These are phyloP conservation scores for Cetradonia linearis DNA, from an alignment of 495 filamentous ascomycete genomes.

Conservation along the genomic window DNA sequence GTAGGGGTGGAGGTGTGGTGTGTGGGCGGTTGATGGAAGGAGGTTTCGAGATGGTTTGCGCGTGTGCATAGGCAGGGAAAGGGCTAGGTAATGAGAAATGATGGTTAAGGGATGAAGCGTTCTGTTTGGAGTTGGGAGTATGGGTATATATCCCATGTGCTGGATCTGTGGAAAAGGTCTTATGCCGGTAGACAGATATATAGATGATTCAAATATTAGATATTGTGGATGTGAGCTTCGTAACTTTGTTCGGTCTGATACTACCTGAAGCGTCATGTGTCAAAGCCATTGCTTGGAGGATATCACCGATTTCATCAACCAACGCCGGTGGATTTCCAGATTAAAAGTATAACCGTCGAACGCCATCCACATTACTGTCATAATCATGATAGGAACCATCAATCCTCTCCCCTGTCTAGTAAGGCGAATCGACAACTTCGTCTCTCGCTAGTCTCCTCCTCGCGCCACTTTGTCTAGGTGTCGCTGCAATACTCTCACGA, in stretches of 20 bases:
- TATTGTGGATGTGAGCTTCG: not conserved
- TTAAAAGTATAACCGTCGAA: not conserved
- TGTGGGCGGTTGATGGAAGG: constrained; percentile 35
- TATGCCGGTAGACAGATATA: not conserved
- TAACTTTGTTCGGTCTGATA: not conserved
- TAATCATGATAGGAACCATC: not conserved
- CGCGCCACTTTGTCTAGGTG: constrained; percentile 38
- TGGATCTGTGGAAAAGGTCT: not conserved
- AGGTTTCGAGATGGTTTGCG: not conserved
- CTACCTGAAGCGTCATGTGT: constrained; percentile 1
- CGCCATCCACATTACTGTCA: not conserved
- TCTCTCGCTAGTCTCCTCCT: constrained; percentile 52
- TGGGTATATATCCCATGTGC: not conserved
- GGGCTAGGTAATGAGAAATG: not conserved
- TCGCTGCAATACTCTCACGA: constrained; percentile 75
- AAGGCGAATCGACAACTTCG: constrained; percentile 79
- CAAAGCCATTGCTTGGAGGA: constrained; percentile 10
- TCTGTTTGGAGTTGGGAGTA: not conserved
- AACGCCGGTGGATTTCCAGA: not conserved
- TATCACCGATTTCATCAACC: constrained; percentile 3
- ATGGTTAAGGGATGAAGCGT: not conserved
- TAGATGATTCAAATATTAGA: not conserved
- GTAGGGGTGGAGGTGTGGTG: constrained; percentile 90
- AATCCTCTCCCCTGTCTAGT: constrained; percentile 34
- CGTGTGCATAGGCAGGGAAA: not conserved